phyloP scores from a whole-genome alignment of 2,329 filamentous ascomycete genomes.

The Scytalidium sp. region DNA sequence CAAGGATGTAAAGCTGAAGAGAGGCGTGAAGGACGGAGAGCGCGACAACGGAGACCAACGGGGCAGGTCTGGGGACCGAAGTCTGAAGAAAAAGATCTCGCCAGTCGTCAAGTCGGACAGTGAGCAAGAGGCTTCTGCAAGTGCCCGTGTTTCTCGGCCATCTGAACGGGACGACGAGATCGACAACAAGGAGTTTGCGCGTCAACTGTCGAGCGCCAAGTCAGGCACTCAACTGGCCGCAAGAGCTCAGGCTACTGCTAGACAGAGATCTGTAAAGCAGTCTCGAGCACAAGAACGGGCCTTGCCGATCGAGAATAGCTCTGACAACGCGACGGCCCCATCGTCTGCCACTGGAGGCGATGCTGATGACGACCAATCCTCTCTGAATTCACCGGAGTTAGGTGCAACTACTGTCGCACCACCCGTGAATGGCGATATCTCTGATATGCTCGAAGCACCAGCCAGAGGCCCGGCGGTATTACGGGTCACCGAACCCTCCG shows the following conservation, averaged over 20 bases:
- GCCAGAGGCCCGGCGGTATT: constrained; percentile 69
- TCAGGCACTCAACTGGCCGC: constrained; percentile 56
- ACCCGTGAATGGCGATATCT: constrained; percentile 57
- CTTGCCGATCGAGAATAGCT: constrained; percentile 32
- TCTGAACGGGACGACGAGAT: constrained; percentile 48
- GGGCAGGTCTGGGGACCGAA: constrained; percentile 13
- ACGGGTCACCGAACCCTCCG: constrained; percentile 68
- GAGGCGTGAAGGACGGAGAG: constrained; percentile 18
- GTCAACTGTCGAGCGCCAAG: constrained; percentile 68
- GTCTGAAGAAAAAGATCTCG: constrained; percentile 19
- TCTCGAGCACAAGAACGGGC: constrained; percentile 54
- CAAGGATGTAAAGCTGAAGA: constrained; percentile 24
- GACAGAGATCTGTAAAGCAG: constrained; percentile 65
- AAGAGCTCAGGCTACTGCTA: constrained; percentile 47
- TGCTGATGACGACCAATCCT: constrained; percentile 77
- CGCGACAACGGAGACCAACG: constrained; percentile 19
- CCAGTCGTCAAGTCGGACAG: constrained; percentile 5
- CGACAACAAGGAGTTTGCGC: constrained; percentile 74
- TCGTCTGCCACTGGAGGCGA: constrained; percentile 73
- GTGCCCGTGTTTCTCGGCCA: background rate
- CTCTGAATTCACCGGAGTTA: constrained; percentile 62
- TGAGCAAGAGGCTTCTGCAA: constrained; percentile 8
- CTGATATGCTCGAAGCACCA: constrained; percentile 85
- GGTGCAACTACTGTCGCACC: constrained; percentile 44
- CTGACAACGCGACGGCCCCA: constrained; percentile 51